Base-by-base conservation (phyloP, 2,329 filamentous ascomycete species). In the Pestalotiopsis sp. region DNA sequence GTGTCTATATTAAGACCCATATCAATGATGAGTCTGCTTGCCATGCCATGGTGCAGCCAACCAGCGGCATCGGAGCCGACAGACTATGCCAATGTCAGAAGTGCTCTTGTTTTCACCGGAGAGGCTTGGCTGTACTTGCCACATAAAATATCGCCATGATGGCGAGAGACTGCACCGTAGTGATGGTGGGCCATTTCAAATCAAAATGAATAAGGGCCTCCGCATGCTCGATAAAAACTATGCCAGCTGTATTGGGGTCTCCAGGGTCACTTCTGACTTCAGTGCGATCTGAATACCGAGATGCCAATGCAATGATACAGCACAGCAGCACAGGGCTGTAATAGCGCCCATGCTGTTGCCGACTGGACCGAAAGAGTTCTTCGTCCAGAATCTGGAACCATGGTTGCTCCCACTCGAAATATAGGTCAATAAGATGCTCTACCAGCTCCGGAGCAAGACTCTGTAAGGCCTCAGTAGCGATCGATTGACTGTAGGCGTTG, bases 71-170 rank as follows among this genome's bases (percentile, higher is more conserved):
- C 56, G 11, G 17, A 59, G 11, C 56, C 56, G 6, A 59, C 14
- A 31, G 56, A n/a, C 56, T 59, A 9, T 17, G 9, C 20, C 2
- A 7, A 25, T 59, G n/a, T 59, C 4, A 59, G 56, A 25, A 17
- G n/a, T 57, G 12, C 13, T 20, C 1, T 58, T 13, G 9, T 58
- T 20, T 14, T 25, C 13, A 9, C 9, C 7, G n/a, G n/a, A 58
- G 27, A 49, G 45, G 11, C 52, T 11, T 4, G 39, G 25, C 52
- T 57, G 12, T 5, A 31, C 56, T 59, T 31, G 14, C 56, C 23
- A 59, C 56, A 59, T 59, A 59, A 17, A 59, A 25, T 25, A 31
- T 59, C n/a, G 56, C 56, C 56, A 59, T 59, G 56, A 59, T 59
- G 23, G 56, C 56, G 7, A 59, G 20, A 25, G 23, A 59, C 20